Evolutionary conservation across 2,329 filamentous ascomycete genomes (phyloP).

Genomic region (Alternaria sp.): DNA sequence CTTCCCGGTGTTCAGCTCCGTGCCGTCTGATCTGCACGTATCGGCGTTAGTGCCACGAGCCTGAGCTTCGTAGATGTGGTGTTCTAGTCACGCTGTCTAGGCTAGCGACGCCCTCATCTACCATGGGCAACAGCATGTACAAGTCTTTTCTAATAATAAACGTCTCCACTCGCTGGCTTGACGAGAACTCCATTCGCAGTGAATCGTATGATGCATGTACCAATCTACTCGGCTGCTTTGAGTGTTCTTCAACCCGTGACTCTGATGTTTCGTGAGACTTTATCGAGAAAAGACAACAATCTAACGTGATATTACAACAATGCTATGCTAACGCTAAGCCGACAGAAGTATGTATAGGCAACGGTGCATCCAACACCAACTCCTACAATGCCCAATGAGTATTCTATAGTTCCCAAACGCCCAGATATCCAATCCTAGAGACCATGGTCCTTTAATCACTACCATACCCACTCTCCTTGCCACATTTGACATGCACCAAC

Average conservation of each 20-base stretch:
- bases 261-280: not conserved
- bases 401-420: not conserved
- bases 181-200: not conserved
- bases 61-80: not conserved
- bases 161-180: not conserved
- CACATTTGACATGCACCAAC: constrained; percentile 50
- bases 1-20: not conserved
- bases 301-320: not conserved
- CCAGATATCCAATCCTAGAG: not conserved
- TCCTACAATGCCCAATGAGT: not conserved
- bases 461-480: constrained; percentile 28
- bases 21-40: not conserved
- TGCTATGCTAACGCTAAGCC: not conserved
- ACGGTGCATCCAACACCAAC: not conserved
- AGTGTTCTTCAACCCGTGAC: not conserved
- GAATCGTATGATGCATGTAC: not conserved
- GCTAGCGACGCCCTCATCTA: not conserved
- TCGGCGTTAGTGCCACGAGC: not conserved
- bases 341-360: not conserved
- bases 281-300: not conserved
- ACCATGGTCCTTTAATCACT: constrained; percentile 13
- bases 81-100: not conserved
- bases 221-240: not conserved
- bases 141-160: not conserved
- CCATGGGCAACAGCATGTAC: not conserved